Evolutionary conservation across 2,329 filamentous ascomycete species (phyloP).

Genomic region (Neopestalotiopsis clavispora): DNA sequence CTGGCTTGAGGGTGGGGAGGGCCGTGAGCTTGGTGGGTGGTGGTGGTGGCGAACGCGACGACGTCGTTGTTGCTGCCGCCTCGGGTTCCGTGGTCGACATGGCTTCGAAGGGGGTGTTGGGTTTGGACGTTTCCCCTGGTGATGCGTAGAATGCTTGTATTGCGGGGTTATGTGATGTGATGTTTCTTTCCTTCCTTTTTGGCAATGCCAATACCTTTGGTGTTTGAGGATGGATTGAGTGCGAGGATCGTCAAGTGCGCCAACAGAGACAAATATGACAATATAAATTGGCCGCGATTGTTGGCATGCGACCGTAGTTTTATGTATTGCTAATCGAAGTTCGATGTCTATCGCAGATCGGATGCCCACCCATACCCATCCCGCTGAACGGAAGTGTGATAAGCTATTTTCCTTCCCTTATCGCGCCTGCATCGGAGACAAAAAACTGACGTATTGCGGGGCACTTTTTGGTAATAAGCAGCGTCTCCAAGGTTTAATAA

Average conservation of each 20-base stretch:
- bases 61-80: neutral
- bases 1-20: slow-evolving; percentile 56
- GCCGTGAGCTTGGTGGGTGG: slow-evolving; percentile 41
- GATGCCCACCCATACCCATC: neutral
- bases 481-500: neutral
- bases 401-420: slow-evolving; percentile 12
- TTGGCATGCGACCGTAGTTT: no score
- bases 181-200: no score
- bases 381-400: neutral
- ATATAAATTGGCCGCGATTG: no score
- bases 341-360: neutral
- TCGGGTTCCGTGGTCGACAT: slow-evolving; percentile 13
- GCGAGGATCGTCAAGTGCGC: no score
- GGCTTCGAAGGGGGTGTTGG: neutral
- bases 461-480: neutral
- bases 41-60: neutral
- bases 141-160: neutral
- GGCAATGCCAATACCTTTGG: no score
- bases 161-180: neutral
- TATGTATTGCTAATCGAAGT: neutral
- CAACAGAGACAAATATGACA: no score
- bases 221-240: no score
- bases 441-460: slow-evolving; percentile 12
- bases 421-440: slow-evolving; percentile 10
- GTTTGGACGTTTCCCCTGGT: neutral